These are phyloP conservation scores for Nicotiana rustica DNA, from an alignment of 305 asterid genomes.

Conservation along the genomic window DNA sequence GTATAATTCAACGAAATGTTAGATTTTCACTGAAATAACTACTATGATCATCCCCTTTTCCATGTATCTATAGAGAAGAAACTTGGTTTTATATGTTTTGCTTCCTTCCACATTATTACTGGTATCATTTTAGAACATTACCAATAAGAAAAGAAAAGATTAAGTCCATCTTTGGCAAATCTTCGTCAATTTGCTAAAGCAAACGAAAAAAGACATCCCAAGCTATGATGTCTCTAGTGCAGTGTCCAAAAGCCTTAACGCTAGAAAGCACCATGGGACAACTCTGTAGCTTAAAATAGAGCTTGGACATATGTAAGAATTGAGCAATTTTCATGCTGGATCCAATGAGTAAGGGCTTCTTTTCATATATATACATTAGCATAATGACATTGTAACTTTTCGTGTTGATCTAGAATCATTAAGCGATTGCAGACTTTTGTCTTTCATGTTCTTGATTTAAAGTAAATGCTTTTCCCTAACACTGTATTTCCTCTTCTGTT, in stretches of 20 bases:
- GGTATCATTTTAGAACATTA: background rate
- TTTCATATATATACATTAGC: background rate
- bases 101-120: background rate
- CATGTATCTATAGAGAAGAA: background rate
- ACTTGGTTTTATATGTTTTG: background rate
- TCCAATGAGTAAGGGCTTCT: background rate
- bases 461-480: background rate
- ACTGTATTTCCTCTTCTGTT: background rate
- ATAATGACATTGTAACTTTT: background rate
- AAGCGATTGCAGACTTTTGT: background rate
- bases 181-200: background rate
- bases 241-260: conserved; percentile 12
- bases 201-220: background rate
- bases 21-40: background rate
- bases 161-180: background rate
- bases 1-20: background rate
- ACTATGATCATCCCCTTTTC: background rate
- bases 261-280: background rate
- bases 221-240: background rate
- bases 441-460: conserved; percentile 3
- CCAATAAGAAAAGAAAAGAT: background rate
- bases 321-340: background rate
- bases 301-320: background rate
- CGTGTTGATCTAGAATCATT: conserved; percentile 16
- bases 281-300: background rate